These are phyloP conservation scores for Graphiopsis chlorocephala DNA, from an alignment of 2,329 filamentous ascomycete genomes.

Conservation along the genomic window DNA sequence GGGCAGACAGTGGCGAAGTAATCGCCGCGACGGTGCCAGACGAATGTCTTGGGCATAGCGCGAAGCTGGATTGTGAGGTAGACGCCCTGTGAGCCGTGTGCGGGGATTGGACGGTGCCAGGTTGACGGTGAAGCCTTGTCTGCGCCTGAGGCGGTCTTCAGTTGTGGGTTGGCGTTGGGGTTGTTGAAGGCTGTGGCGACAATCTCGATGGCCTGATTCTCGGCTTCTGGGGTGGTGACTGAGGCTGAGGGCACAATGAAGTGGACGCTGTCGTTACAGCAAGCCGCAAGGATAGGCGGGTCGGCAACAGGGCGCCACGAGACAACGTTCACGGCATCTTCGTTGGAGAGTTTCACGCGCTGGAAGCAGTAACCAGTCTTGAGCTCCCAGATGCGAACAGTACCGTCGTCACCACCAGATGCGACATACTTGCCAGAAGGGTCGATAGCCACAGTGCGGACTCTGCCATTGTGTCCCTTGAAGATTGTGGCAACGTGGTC, in stretches of 20 bases:
- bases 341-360: constrained; percentile 73
- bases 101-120: constrained; percentile 76
- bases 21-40: constrained; percentile 91
- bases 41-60: constrained; percentile 71
- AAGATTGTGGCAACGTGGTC: constrained; percentile 86
- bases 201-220: constrained; percentile 15
- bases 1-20: constrained; percentile 93
- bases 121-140: constrained; percentile 72
- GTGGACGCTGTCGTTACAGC: constrained; percentile 80
- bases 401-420: constrained; percentile 91
- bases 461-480: constrained; percentile 81
- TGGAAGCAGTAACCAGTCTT: constrained; percentile 83
- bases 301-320: constrained; percentile 86
- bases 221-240: constrained; percentile 63
- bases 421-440: constrained; percentile 83
- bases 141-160: constrained; percentile 48
- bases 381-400: constrained; percentile 85
- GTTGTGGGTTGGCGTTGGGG: constrained; percentile 63
- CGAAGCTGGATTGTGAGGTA: constrained; percentile 75
- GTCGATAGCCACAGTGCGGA: constrained; percentile 80
- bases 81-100: constrained; percentile 74
- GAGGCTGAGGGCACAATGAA: constrained; percentile 69
- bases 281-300: constrained; percentile 75
- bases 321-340: constrained; percentile 78
- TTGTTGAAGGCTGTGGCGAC: constrained; percentile 80